These are phyloP conservation scores for Aspergillus fumigatus DNA, from an alignment of 2,329 filamentous ascomycete species.

Conservation along the genomic window DNA sequence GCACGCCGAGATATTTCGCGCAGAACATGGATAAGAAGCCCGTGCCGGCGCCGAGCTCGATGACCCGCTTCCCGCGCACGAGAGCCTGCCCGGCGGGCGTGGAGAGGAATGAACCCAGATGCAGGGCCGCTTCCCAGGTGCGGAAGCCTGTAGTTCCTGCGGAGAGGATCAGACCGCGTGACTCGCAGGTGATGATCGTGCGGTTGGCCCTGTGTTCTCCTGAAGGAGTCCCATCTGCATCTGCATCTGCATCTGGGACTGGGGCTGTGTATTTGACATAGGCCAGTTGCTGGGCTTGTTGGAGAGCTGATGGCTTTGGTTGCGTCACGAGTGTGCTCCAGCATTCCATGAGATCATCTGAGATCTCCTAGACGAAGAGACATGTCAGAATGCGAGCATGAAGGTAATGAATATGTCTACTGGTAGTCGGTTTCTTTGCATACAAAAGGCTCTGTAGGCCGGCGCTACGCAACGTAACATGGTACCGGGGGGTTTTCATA, in stretches of 20 bases:
- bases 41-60: conserved; percentile 65
- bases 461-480: neutral
- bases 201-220: conserved; percentile 2
- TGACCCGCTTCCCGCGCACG: conserved; percentile 50
- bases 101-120: conserved; percentile 58
- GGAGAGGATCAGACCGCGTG: conserved; percentile 52
- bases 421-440: conserved; percentile 1
- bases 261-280: conserved; percentile 66
- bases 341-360: conserved; percentile 69
- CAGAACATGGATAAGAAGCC: conserved; percentile 62
- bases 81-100: conserved; percentile 40
- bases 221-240: neutral
- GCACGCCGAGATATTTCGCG: conserved; percentile 53
- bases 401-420: neutral
- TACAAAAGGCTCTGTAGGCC: conserved; percentile 3
- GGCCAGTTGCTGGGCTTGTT: conserved; percentile 65
- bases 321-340: conserved; percentile 62
- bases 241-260: conserved; percentile 1
- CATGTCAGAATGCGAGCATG: neutral
- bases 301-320: conserved; percentile 59
- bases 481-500: conserved; percentile 41
- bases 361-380: conserved; percentile 62
- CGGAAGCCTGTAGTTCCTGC: conserved; percentile 62
- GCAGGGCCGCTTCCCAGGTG: conserved; percentile 66
- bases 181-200: conserved; percentile 46